Evolutionary conservation across 2,329 filamentous ascomycete genomes (phyloP).

Genomic region (Pseudogymnoascus sp.): DNA sequence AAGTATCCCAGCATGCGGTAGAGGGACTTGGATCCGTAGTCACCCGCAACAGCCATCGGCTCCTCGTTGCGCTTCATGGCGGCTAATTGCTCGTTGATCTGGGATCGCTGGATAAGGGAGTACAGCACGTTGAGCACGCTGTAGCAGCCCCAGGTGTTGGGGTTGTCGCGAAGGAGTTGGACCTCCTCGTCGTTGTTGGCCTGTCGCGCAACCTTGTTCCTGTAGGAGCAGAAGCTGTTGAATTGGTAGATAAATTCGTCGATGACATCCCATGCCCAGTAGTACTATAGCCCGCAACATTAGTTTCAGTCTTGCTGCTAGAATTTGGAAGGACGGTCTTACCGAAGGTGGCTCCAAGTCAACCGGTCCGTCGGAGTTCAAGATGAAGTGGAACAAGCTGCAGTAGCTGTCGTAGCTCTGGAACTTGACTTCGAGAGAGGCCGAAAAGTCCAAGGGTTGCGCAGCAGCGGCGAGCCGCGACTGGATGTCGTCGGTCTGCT

Average conservation of each 20-base stretch:
- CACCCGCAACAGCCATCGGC: constrained; percentile 75
- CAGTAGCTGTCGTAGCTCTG: constrained; percentile 99
- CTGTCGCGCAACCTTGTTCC: constrained; percentile 79
- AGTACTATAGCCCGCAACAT: constrained; percentile 56
- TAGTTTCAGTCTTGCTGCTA: neutral
- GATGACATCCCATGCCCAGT: constrained; percentile 99
- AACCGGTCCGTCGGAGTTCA: constrained; percentile 98
- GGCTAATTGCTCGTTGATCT: constrained; percentile 94
- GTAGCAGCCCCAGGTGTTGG: constrained; percentile 99
- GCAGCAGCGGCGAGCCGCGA: constrained; percentile 84
- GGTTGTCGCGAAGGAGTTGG: constrained; percentile 85
- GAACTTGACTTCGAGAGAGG: constrained; percentile 93
- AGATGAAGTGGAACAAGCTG: constrained; percentile 97
- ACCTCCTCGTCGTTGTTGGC: constrained; percentile 87
- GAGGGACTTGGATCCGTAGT: constrained; percentile 87
- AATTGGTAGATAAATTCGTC: constrained; percentile 99
- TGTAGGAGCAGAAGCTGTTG: constrained; percentile 97
- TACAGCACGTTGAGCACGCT: constrained; percentile 98
- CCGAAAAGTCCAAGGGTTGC: constrained; percentile 91
- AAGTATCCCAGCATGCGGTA: constrained; percentile 99
- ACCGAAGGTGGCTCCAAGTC: constrained; percentile 95
- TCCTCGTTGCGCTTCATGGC: constrained; percentile 95
- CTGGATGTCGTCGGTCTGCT: constrained; percentile 85
- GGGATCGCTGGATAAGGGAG: constrained; percentile 95
- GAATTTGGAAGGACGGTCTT: constrained; percentile 36